Conservation (phyloP, 2,329 filamentous ascomycete species). For the Aspergillus sojae region DNA sequence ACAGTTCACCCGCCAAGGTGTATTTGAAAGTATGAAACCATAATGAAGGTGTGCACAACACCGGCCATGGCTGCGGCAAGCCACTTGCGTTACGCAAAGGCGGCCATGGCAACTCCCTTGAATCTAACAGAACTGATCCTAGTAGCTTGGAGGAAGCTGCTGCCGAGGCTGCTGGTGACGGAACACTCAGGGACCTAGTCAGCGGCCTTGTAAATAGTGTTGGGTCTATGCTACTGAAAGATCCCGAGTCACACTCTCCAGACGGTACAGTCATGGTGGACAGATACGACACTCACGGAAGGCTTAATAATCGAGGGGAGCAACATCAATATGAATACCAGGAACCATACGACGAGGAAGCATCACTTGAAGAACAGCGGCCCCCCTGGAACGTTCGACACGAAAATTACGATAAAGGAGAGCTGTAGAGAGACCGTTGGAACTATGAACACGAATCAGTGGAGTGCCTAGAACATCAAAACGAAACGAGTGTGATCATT, state of each 20-base stretch:
- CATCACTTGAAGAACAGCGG: conserved; percentile 1
- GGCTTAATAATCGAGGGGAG: conserved; percentile 9
- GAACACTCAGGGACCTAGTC: conserved; percentile 70
- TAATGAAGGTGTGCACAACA: conserved; percentile 80
- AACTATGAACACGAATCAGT: background rate
- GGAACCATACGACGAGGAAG: background rate
- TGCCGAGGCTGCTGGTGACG: conserved; percentile 64
- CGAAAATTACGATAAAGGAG: background rate
- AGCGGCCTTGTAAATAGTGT: conserved; percentile 65
- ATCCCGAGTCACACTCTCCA: conserved; percentile 24
- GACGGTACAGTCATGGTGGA: background rate
- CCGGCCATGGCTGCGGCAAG: conserved; percentile 83
- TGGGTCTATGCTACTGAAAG: conserved; percentile 65
- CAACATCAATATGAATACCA: background rate
- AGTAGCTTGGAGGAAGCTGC: conserved; percentile 54
- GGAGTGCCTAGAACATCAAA: background rate
- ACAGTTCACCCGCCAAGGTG: conserved; percentile 77
- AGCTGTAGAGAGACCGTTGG: background rate
- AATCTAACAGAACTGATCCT: conserved; percentile 21
- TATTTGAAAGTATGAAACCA: conserved; percentile 77
- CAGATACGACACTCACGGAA: conserved; percentile 9
- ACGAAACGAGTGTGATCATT: background rate
- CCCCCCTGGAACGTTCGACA: too few species aligned
- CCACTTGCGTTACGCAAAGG: conserved; percentile 73
- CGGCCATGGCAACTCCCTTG: conserved; percentile 22